Base-by-base conservation (phyloP, 768 basidiomycete genomes). In the Auricularia heimuer region DNA sequence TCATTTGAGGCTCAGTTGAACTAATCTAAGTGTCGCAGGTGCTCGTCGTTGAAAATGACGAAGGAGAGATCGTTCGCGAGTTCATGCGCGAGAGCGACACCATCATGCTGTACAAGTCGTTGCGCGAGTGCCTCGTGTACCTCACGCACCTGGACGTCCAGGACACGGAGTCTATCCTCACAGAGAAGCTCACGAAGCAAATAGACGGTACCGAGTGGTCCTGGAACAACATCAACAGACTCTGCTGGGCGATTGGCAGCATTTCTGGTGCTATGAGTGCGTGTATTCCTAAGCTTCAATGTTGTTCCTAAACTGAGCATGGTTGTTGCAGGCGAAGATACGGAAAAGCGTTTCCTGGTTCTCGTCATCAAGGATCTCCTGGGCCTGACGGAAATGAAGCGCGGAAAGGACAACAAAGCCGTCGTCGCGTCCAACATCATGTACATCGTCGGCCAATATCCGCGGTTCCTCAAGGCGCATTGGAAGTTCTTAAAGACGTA, bases 371-470 rank as follows among this genome's bases (percentile, higher is more conserved):
- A 98, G 78, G 97, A 99, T 71, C 80, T 99, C 11, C 83, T 99
- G n/a, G 96, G 96, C 6, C 75, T 99, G 44, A 94, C 92, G 73
- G 97, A 99, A 79, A 94, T 97, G 77, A 98, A 98, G 77, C 89
- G 95, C 62, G 97, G 97, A 45, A 98, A 99, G 76, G 97, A 98
- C 79, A 98, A 99, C 84, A 99, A 99, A 75, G 97, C 97, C 3
- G 94, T 98, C 68, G 96, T 98, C 69, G 92, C 92, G 7, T 93
- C 92, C 34, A 89, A 94, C 71, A 94, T 94, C 74, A 94, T 94
- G 92, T 99, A 99, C 75, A 99, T 98, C 72, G 97, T 99, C 68
- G 97, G 97, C 62, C 97, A 99, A 78, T 99, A 99, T 73, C 97
- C 97, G 56, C 88, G 97, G 42, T 99, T 98, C 86, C 85, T 99